Conservation (phyloP, 1,139 yeast genomes). For the Protomyces arabidopsidicola region DNA sequence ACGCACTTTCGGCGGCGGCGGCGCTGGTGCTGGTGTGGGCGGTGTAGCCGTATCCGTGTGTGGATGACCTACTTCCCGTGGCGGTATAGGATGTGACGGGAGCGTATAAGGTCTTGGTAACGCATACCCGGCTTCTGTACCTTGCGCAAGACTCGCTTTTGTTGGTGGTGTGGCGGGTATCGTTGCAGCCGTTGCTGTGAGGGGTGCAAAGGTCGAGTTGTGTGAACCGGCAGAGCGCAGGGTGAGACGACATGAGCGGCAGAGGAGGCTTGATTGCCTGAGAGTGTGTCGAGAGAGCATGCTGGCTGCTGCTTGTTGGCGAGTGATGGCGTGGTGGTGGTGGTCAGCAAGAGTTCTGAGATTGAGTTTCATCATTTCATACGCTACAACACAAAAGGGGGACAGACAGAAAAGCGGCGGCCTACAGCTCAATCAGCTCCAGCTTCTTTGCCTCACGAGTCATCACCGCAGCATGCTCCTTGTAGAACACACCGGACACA, state of each 20-base stretch:
- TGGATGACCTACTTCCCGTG: background rate
- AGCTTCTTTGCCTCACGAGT: slow-evolving; percentile 8
- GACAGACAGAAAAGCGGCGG: too few species aligned
- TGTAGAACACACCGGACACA: slow-evolving; percentile 15
- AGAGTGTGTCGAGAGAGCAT: background rate
- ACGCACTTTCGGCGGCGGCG: slow-evolving; percentile 1
- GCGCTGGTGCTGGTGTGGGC: background rate
- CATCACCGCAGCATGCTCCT: slow-evolving; percentile 1
- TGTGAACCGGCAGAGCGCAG: background rate
- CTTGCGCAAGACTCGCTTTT: background rate
- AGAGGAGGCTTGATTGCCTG: background rate
- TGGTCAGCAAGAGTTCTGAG: background rate
- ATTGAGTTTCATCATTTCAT: too few species aligned
- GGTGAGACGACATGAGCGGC: background rate
- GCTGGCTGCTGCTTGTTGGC: background rate
- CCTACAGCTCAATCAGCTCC: background rate
- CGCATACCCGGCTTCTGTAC: background rate
- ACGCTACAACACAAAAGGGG: too few species aligned
- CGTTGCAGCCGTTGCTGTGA: background rate
- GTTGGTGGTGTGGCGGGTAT: background rate
- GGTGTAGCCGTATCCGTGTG: background rate
- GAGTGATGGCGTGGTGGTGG: background rate
- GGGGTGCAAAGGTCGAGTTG: background rate
- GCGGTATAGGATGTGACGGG: background rate
- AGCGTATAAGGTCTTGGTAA: background rate